Conservation (phyloP, 768 basidiomycete genomes). For the Mycena albidolilacea region DNA sequence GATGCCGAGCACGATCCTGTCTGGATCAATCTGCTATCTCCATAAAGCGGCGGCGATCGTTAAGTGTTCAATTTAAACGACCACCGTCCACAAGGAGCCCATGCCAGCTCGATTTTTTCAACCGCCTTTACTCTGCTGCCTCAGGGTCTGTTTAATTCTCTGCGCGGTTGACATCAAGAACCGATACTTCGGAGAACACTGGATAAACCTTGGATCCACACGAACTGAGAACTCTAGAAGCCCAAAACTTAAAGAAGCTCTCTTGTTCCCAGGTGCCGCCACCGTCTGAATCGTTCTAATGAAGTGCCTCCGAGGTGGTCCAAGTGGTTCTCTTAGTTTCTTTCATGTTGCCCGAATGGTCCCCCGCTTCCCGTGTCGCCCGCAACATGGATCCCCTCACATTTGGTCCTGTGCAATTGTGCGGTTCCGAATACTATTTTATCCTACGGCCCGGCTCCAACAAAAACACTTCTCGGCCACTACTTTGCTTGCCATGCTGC, state of each 20-base stretch:
- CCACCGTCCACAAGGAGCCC: not conserved
- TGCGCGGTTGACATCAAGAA: not conserved
- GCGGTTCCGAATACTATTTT: conserved; percentile 21
- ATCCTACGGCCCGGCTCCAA: conserved; percentile 13
- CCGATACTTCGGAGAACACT: not conserved
- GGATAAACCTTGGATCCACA: conserved; percentile 2
- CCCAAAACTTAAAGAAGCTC: conserved; percentile 25
- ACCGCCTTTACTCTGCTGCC: not conserved
- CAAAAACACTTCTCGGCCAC: conserved; percentile 4
- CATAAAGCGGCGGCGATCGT: conserved; percentile 7
- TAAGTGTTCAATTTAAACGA: not conserved
- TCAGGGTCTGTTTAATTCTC: not conserved
- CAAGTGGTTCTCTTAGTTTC: conserved; percentile 28
- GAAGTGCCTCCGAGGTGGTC: conserved; percentile 30
- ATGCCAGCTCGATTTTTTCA: not conserved
- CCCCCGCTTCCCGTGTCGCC: not conserved
- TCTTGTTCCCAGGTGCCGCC: conserved; percentile 11
- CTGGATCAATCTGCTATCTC: not conserved
- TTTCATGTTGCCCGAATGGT: conserved; percentile 28
- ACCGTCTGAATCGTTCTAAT: conserved; percentile 11
- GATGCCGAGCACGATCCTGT: not conserved
- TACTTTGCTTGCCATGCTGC: conserved; percentile 10
- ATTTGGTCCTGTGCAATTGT: not conserved
- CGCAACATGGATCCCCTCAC: not conserved
- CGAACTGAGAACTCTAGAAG: conserved; percentile 8